Evolutionary conservation across 345 rosid species (phyloP), one percentile per base, ranked within the genome.

Genomic region (Chamaenerion angustifolium): DNA sequence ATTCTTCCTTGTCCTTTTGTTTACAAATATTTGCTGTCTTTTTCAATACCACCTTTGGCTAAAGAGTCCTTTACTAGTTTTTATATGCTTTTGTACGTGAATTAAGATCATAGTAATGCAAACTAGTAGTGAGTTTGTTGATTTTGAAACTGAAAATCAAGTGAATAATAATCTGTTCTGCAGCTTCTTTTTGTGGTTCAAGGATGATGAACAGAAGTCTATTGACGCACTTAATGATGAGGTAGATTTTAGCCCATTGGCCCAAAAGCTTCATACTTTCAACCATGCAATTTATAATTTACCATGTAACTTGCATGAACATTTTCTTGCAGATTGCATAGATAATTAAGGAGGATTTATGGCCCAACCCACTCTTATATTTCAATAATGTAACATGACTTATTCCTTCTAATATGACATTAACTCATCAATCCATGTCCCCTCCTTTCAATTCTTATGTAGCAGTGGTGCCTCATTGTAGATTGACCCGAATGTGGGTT

Each of bases 111-210:
- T n/a, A n/a, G n/a, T n/a, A n/a, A n/a, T n/a, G n/a, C n/a, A n/a
- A n/a, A n/a, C n/a, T n/a, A n/a, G n/a, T n/a, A n/a, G n/a, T n/a
- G n/a, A n/a, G n/a, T n/a, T n/a, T n/a, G n/a, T n/a, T n/a, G n/a
- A n/a, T n/a, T n/a, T n/a, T n/a, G n/a, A n/a, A n/a, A n/a, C n/a
- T n/a, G n/a, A n/a, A n/a, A n/a, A n/a, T n/a, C n/a, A n/a, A n/a
- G n/a, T n/a, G n/a, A n/a, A n/a, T n/a, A n/a, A n/a, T n/a, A n/a
- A 23, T 23, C 27, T 23, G 27, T 23, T 23, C 27, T 23, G 27
- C 81, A 90, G 98, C 70, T 90, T 88, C 79, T 85, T 88, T 69
- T 70, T 65, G 58, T 90, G 98, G 98, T 90, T 83, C 64, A 69
- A 53, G 47, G 87, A 77, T 66, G 63, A 68, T 59, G 68, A 23